A percentile compares a stretch with the other conserved stretches of the same genome.
phyloP scores from a whole-genome alignment of 768 basidiomycete species.

The Tulasnella sp. region DNA sequence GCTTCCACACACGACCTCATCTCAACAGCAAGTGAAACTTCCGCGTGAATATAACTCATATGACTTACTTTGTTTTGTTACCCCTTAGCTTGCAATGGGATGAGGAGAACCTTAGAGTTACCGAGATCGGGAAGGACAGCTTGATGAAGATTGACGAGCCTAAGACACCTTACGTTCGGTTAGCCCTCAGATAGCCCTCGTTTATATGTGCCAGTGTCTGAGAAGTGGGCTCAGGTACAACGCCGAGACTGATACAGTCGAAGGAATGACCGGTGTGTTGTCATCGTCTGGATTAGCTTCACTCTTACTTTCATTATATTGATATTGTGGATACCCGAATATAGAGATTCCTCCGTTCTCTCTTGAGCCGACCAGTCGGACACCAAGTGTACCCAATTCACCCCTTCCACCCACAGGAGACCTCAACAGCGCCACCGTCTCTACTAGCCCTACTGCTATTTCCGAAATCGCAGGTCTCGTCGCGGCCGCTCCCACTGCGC shows the following conservation, averaged over 20 bases:
- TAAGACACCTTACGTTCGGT: constrained; percentile 87
- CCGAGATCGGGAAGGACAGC: constrained; percentile 89
- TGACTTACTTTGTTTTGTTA: neutral
- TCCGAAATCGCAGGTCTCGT: neutral
- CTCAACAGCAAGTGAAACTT: neutral
- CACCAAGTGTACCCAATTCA: constrained; percentile 29
- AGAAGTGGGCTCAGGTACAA: constrained; percentile 41
- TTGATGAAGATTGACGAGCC: constrained; percentile 98
- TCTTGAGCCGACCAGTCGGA: constrained; percentile 28
- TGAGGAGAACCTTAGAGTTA: constrained; percentile 83
- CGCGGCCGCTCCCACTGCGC: constrained; percentile 27
- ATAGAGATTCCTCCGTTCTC: constrained; percentile 77
- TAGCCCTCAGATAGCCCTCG: neutral
- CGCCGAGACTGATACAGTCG: constrained; percentile 70
- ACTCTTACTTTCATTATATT: constrained; percentile 2
- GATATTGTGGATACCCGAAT: neutral
- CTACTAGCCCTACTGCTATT: constrained; percentile 9
- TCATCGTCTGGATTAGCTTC: constrained; percentile 18
- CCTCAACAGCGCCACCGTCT: neutral
- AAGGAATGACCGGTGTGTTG: constrained; percentile 49
- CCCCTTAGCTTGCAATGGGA: constrained; percentile 81
- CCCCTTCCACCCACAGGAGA: constrained; percentile 29
- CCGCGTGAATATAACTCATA: neutral
- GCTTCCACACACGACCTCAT: neutral
- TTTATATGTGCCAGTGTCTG: constrained; percentile 25